A percentile compares a stretch with the other conserved stretches of the same genome.
Conservation (phyloP, 2,329 filamentous ascomycete species). For the Stachybotrys chlorohalonatus region DNA sequence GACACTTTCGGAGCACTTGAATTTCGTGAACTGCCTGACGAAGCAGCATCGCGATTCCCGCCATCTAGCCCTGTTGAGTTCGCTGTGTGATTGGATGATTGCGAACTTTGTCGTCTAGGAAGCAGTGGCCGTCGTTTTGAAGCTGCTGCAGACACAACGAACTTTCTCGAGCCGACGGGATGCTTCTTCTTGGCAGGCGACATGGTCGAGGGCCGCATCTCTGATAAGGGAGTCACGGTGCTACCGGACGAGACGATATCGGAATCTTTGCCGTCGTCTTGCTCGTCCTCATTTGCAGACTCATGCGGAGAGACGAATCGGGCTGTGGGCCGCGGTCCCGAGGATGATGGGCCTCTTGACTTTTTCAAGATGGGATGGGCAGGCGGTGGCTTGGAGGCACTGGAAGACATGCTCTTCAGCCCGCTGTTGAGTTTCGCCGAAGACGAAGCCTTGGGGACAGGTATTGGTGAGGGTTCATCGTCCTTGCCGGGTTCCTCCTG, state of each 20-base stretch:
- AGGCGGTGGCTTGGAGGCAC: constrained; percentile 33
- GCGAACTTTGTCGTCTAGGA: constrained; percentile 37
- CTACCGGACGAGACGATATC: constrained; percentile 32
- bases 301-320: constrained; percentile 49
- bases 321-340: constrained; percentile 48
- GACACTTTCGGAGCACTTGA: constrained; percentile 12
- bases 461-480: constrained; percentile 4
- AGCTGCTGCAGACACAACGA: constrained; percentile 32
- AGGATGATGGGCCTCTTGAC: constrained; percentile 40
- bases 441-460: not conserved
- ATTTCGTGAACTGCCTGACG: constrained; percentile 12
- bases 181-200: constrained; percentile 20
- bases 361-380: constrained; percentile 54
- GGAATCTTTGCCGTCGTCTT: constrained; percentile 7
- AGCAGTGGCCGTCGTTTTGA: constrained; percentile 37
- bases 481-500: not conserved
- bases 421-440: constrained; percentile 3
- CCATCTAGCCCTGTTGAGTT: constrained; percentile 3
- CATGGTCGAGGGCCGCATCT: constrained; percentile 15
- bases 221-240: constrained; percentile 21
- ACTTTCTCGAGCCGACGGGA: constrained; percentile 21
- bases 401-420: constrained; percentile 25
- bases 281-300: constrained; percentile 32
- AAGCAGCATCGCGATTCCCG: constrained; percentile 19
- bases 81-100: constrained; percentile 28